Percentiles rank a stretch among this genome's conserved stretches.
phyloP scores from a whole-genome alignment of 345 rosid genomes.

The Syzygium jambos region DNA sequence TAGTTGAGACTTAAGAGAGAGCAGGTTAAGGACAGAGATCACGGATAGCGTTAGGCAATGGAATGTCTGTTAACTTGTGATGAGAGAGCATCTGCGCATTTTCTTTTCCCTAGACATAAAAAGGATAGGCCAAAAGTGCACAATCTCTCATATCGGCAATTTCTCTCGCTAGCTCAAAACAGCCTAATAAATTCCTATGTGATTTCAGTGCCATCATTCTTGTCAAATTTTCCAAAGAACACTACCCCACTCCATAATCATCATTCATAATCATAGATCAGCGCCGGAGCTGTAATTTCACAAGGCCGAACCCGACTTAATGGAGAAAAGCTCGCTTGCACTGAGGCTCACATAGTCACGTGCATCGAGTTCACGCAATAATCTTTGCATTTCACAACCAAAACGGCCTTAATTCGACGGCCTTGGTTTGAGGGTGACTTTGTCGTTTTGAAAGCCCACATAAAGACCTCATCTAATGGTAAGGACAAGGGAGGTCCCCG shows the following conservation, averaged over 20 bases:
- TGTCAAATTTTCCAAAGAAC: background rate
- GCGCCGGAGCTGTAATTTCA: background rate
- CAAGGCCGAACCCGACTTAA: background rate
- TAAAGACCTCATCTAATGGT: background rate
- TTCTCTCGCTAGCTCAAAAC: background rate
- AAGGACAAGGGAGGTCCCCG: background rate
- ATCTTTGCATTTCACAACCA: background rate
- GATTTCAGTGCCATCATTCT: background rate
- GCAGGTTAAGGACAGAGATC: background rate
- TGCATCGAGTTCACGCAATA: background rate
- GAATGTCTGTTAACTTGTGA: background rate
- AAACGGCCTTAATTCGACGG: background rate
- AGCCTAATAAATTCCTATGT: background rate
- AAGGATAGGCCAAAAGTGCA: background rate
- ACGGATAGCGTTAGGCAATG: background rate
- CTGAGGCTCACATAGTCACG: background rate
- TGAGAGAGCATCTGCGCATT: background rate
- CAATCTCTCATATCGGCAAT: background rate
- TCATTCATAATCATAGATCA: background rate
- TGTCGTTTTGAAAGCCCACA: background rate
- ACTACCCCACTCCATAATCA: background rate
- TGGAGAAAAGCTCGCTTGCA: background rate
- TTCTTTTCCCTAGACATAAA: background rate
- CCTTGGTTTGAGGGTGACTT: background rate
- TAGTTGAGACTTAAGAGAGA: background rate